A percentile compares a stretch with the other conserved stretches of the same genome.
phyloP scores from a whole-genome alignment of 2,329 filamentous ascomycete species.

The Arthrobotrys conoides region DNA sequence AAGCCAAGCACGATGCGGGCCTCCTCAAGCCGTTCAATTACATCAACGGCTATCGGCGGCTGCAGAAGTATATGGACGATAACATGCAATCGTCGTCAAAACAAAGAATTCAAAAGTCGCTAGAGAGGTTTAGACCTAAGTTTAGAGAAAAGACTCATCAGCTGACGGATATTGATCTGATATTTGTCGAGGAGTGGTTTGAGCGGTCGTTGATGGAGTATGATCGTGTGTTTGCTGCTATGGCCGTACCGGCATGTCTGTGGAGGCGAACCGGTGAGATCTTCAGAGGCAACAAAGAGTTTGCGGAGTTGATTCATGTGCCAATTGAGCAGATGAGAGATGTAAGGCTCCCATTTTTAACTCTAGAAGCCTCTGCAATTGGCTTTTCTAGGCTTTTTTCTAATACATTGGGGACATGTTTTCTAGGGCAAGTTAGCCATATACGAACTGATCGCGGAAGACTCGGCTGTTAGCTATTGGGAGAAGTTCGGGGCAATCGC shows the following conservation, averaged over 20 bases:
- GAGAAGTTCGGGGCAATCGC: conserved; percentile 99
- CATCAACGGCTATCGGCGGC: conserved; percentile 90
- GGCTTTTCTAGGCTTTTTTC: conserved; percentile 41
- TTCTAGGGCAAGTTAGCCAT: conserved; percentile 89
- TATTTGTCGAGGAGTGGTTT: conserved; percentile 99
- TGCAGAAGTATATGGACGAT: conserved; percentile 91
- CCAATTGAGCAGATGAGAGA: conserved; percentile 91
- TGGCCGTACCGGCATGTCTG: conserved; percentile 97
- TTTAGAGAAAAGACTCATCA: conserved; percentile 95
- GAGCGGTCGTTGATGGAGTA: conserved; percentile 97
- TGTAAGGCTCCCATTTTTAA: conserved; percentile 72
- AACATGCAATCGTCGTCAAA: conserved; percentile 86
- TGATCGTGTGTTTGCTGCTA: conserved; percentile 96
- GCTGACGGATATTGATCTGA: conserved; percentile 91
- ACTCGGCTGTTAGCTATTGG: conserved; percentile 96
- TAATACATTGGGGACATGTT: conserved; percentile 22
- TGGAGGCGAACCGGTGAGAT: conserved; percentile 98
- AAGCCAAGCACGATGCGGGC: conserved; percentile 95
- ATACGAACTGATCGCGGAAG: conserved; percentile 95
- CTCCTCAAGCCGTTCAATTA: conserved; percentile 98
- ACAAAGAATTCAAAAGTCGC: conserved; percentile 89
- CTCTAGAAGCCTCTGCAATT: too few relatives aligned
- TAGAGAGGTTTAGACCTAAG: conserved; percentile 93
- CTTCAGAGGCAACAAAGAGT: conserved; percentile 96
- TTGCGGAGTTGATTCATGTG: conserved; percentile 95